Conservation (phyloP, 2,329 filamentous ascomycete species). For the Diaporthe sp. region DNA sequence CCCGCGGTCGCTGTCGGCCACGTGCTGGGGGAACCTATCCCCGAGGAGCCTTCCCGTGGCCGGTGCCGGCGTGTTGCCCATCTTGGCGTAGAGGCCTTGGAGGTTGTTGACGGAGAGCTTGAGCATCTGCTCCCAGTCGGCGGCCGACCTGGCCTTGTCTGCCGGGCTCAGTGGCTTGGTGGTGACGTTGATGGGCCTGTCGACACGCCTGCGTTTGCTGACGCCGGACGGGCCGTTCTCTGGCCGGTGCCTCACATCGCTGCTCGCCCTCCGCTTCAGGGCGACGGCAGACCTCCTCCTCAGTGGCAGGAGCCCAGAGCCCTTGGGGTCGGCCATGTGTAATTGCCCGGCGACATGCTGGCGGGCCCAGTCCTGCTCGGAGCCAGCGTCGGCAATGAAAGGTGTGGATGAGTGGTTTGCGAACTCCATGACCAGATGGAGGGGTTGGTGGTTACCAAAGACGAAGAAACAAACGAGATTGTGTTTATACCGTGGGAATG, state of each 20-base stretch:
- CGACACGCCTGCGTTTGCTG: slow-evolving; percentile 23
- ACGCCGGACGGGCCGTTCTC: slow-evolving; percentile 16
- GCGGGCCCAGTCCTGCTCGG: slow-evolving; percentile 37
- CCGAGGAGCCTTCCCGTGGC: slow-evolving; percentile 11
- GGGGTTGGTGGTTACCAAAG: neutral
- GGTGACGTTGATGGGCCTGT: slow-evolving; percentile 21
- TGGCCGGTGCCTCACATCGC: slow-evolving; percentile 11
- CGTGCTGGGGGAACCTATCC: slow-evolving; percentile 13
- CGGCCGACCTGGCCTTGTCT: slow-evolving; percentile 19
- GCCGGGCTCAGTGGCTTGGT: slow-evolving; percentile 28
- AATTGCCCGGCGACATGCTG: slow-evolving; percentile 39
- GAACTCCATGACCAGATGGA: slow-evolving; percentile 39
- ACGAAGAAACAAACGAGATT: neutral
- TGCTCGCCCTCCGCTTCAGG: slow-evolving; percentile 33
- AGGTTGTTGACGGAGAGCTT: slow-evolving; percentile 29
- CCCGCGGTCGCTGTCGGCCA: slow-evolving; percentile 25
- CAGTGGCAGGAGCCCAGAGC: slow-evolving; percentile 22
- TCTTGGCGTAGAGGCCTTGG: slow-evolving; percentile 35
- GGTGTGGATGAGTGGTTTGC: slow-evolving; percentile 31
- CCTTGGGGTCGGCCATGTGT: slow-evolving; percentile 27
- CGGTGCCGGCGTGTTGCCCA: neutral
- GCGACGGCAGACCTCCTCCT: slow-evolving; percentile 32
- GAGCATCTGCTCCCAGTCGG: slow-evolving; percentile 38
- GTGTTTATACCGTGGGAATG: neutral
- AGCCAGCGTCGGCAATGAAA: slow-evolving; percentile 38